These are phyloP conservation scores for Fragilaria crotonensis DNA, from an alignment of 108 stramenopile genomes.

Conservation along the genomic window DNA sequence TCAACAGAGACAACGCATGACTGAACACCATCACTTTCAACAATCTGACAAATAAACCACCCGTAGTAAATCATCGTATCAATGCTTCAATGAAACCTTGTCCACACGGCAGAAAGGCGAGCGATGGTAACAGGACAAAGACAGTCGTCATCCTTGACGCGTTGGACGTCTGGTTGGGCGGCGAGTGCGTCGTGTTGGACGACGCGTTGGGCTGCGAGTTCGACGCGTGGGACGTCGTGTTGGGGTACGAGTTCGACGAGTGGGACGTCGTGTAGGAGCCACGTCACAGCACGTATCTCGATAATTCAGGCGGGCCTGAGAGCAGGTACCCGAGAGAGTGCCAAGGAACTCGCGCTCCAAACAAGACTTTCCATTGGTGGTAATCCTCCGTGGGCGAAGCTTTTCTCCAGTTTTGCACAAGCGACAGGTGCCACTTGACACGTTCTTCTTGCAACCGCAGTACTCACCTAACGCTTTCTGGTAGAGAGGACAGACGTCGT, in stretches of 20 bases:
- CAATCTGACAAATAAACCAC: too few relatives aligned
- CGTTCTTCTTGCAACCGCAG: background rate
- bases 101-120: too few relatives aligned
- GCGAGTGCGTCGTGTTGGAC: too few relatives aligned
- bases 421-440: background rate
- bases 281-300: background rate
- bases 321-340: background rate
- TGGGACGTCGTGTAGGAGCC: background rate
- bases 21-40: too few relatives aligned
- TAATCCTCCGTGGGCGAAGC: background rate
- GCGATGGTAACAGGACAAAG: too few relatives aligned
- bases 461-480: background rate
- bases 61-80: too few relatives aligned
- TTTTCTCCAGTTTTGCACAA: background rate
- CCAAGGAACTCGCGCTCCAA: background rate
- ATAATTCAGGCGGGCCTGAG: background rate
- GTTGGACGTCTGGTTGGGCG: too few relatives aligned
- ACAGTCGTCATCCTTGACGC: too few relatives aligned
- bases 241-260: background rate
- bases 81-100: too few relatives aligned
- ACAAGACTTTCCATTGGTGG: background rate
- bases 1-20: too few relatives aligned
- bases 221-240: background rate
- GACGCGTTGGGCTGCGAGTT: background rate
- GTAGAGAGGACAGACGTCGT: background rate